Evolutionary conservation across 148 eudicot genomes (phyloP), one percentile per base, ranked within the genome.

Genomic region (Simmondsia chinensis): DNA sequence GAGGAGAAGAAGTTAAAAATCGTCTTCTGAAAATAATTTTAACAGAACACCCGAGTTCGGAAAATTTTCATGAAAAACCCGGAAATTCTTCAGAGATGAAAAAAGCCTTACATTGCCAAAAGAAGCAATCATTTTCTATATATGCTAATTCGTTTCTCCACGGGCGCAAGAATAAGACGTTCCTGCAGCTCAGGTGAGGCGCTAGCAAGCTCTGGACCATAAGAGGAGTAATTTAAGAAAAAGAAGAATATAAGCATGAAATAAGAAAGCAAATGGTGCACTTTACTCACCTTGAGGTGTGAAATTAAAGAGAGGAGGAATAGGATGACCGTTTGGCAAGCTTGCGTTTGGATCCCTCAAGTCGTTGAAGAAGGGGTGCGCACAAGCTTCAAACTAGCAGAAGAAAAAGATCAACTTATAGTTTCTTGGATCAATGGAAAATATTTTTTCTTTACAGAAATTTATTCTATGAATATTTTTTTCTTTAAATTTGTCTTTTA

Each of bases 311-410:
- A 91, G 66, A 36, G 89, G 75, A 33, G 99, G 99, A 29, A 91
- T 54, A 10, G 83, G 76, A 20, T 63, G 76, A 20, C 99, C 86
- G 39, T 72, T 82, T 12, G 97, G 88, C 51, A 91, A 69, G 63
- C 77, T 46, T 16, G 81, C 70, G 46, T 72, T 79, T 40, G 99
- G 86, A 25, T 76, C 73, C 60, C 99, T 76, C 44, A 91, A 45
- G 44, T 68, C 82, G 54, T 91, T 79, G 27, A 91, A 85, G 75
- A 91, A 91, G 0, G 84, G 88, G 56, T 91, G 99, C 5, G 99
- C 88, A 55, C 99, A 91, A n/a, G 95, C 99, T 59, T 91, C 99
- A 72, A 91, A 67, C 99, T 91, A 82, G 53, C 14, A 20, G n/a
- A 18, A 53, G 37, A 38, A 15, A 16, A 39, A 7, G 11, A 15